Evolutionary conservation across 257 asterid genomes (phyloP).

Genomic region (Mitragyna speciosa): DNA sequence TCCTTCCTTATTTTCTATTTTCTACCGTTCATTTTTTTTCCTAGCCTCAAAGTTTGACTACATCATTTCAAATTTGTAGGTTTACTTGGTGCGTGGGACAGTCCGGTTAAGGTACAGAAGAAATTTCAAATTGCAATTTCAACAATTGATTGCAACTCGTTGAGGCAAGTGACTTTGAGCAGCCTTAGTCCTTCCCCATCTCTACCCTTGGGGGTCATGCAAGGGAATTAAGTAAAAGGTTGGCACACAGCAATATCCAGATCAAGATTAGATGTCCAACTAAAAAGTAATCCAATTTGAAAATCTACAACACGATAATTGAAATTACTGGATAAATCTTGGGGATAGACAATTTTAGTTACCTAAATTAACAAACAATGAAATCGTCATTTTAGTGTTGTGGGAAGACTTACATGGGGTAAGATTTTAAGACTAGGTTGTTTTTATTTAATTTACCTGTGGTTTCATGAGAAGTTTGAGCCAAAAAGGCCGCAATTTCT

Average conservation of each 20-base stretch:
- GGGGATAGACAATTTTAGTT: not conserved
- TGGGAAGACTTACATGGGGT: not conserved
- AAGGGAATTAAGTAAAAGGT: not conserved
- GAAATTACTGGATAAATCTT: not conserved
- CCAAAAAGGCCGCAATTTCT: conserved; percentile 37
- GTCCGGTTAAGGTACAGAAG: no score
- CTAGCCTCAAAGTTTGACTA: not conserved
- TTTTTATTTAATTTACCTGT: conserved; percentile 22
- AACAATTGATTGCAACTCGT: not conserved
- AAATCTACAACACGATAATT: no score
- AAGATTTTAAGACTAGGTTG: not conserved
- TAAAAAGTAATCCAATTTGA: not conserved
- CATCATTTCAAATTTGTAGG: no score
- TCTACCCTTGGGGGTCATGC: not conserved
- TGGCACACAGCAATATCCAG: no score
- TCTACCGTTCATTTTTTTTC: no score
- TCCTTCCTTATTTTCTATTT: not conserved
- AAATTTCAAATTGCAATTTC: no score
- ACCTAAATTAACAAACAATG: not conserved
- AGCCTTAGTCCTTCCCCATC: not conserved
- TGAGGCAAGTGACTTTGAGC: no score
- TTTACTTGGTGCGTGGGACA: not conserved
- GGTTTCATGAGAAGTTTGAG: conserved; percentile 40
- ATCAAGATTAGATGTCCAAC: not conserved
- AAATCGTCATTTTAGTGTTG: not conserved